Evolutionary conservation across 2,329 filamentous ascomycete species (phyloP), one percentile per base, ranked within the genome.

Genomic region (Dryadomyces quercus-mongolicae): DNA sequence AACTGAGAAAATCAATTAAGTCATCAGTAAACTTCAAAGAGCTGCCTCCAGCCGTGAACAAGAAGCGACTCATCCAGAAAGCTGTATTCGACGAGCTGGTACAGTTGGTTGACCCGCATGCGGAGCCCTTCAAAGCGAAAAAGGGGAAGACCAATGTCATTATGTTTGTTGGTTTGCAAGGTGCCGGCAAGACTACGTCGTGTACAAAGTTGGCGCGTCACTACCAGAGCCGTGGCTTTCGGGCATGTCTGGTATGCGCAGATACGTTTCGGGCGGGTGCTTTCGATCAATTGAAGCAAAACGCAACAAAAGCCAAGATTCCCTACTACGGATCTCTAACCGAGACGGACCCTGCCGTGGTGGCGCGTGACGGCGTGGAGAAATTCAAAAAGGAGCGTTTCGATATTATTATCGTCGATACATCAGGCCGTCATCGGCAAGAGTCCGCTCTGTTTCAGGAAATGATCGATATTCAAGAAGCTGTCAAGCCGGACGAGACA

Each of bases 361-460:
- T 98, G 18, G 92, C 93, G 0, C 81, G 83, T n/a, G 91, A 96
- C 62, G 93, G 93, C 71, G 93, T 98, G 36, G 90, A 95, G 49
- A 94, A 97, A 71, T 98, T 98, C 77, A 96, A 95, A 74, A 97
- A 96, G 75, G 93, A 98, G 73, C 81, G 84, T 49, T 98, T 98
- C 66, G 93, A 98, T 70, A 85, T 98, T 61, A 98, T 98, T 64
- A 97, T 98, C 58, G 93, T 98, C 54, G 93, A 98, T 72, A 98
- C 93, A 0, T 95, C 88, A 49, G 93, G 93, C 68, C 80, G 93
- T 61, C 93, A 98, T 73, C 83, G 90, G 65, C 93, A 98, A 66
- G 93, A 98, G 70, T 84, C 88, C 64, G 91, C 94, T 12, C 76
- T 98, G 4, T 98, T 98, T 71, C 87, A 91, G 59, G 93, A 98